phyloP scores from a whole-genome alignment of 75 land plant genomes.

The Pinus taeda region DNA sequence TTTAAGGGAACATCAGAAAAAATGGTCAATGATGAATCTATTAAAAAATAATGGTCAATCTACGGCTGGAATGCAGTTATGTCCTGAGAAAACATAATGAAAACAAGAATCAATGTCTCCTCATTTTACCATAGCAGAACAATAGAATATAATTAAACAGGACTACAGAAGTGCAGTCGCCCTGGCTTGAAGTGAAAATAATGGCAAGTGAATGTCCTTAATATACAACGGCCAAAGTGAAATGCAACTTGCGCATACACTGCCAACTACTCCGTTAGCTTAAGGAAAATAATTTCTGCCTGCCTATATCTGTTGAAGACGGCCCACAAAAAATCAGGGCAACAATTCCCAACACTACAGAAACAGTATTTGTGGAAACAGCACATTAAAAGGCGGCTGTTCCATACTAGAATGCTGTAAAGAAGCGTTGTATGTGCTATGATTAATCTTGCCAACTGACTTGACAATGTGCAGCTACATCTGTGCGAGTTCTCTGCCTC shows the following conservation, averaged over 20 bases:
- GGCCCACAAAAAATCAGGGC: slow-evolving; percentile 7
- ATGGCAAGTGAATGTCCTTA: background rate
- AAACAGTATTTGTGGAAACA: background rate
- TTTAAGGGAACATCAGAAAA: too few relatives aligned
- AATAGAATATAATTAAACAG: background rate
- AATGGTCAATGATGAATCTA: background rate
- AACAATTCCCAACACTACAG: slow-evolving; percentile 5
- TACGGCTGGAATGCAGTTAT: background rate
- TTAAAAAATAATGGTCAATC: background rate
- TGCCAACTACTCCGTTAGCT: background rate
- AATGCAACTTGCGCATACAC: background rate
- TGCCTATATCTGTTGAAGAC: background rate
- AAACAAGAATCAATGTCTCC: background rate
- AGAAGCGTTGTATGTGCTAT: background rate
- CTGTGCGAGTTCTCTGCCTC: background rate
- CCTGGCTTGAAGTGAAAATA: slow-evolving; percentile 2
- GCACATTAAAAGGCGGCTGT: slow-evolving; percentile 1
- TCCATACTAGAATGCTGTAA: background rate
- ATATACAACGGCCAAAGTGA: background rate
- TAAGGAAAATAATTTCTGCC: background rate
- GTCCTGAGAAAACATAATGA: background rate
- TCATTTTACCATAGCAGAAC: background rate
- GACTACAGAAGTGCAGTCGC: background rate
- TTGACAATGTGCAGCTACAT: background rate
- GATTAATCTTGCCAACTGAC: slow-evolving; percentile 4